A percentile compares a stretch with the other conserved stretches of the same genome.
phyloP scores from a whole-genome alignment of 2,329 filamentous ascomycete species.

The Trichoderma sp. region DNA sequence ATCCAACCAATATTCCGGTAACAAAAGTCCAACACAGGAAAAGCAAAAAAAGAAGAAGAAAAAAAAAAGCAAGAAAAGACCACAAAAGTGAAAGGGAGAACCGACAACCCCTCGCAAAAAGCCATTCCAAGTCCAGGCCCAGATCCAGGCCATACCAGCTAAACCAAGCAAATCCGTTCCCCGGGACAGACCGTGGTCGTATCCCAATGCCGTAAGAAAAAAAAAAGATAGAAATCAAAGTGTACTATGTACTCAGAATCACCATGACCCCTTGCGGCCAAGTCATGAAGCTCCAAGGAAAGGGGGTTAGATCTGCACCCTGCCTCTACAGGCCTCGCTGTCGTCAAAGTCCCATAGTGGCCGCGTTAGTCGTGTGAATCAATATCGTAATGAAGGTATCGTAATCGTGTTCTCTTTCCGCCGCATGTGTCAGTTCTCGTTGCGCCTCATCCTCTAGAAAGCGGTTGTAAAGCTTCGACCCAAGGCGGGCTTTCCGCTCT shows the following conservation, averaged over 20 bases:
- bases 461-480: slow-evolving; percentile 40
- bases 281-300: slow-evolving; percentile 38
- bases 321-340: slow-evolving; percentile 4
- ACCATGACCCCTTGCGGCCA: slow-evolving; percentile 38
- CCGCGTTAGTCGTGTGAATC: slow-evolving; percentile 18
- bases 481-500: slow-evolving; percentile 36
- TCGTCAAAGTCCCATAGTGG: slow-evolving; percentile 11
- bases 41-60: slow-evolving; percentile 20
- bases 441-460: slow-evolving; percentile 33
- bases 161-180: slow-evolving; percentile 30
- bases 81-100: slow-evolving; percentile 26
- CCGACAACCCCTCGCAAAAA: slow-evolving; percentile 5
- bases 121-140: slow-evolving; percentile 1
- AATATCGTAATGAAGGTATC: slow-evolving; percentile 30
- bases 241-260: slow-evolving; percentile 35
- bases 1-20: slow-evolving; percentile 29
- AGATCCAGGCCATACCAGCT: slow-evolving; percentile 24
- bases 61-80: neutral
- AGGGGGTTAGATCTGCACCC: slow-evolving; percentile 31
- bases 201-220: slow-evolving; percentile 31
- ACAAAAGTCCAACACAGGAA: slow-evolving; percentile 20
- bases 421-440: slow-evolving; percentile 8
- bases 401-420: slow-evolving; percentile 25
- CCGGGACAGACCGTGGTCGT: slow-evolving; percentile 15
- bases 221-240: neutral